Evolutionary conservation across 495 filamentous ascomycete genomes (phyloP).

Genomic region (Bathelium albidoporum): DNA sequence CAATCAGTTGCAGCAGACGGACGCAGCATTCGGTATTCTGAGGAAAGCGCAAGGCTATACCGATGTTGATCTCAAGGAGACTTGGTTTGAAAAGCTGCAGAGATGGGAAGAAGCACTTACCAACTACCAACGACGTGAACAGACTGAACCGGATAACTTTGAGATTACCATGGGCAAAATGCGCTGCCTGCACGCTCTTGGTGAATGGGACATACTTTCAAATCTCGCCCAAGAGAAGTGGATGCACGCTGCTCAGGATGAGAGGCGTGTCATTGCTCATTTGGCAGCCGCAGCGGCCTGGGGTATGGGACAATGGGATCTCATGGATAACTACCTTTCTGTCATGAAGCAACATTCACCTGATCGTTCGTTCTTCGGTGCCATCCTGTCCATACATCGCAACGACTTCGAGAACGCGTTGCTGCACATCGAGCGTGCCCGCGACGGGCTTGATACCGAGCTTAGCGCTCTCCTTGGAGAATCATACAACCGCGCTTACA

Average conservation of each 20-base stretch:
- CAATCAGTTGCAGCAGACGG: constrained; percentile 94
- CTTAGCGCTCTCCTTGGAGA: constrained; percentile 89
- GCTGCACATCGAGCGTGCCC: constrained; percentile 75
- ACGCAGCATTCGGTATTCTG: constrained; percentile 93
- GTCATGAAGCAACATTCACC: constrained; percentile 91
- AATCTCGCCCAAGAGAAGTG: constrained; percentile 84
- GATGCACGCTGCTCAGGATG: constrained; percentile 71
- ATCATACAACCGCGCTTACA: constrained; percentile 92
- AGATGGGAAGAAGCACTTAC: constrained; percentile 96
- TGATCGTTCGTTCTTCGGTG: constrained; percentile 93
- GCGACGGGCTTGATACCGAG: constrained; percentile 89
- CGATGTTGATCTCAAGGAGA: constrained; percentile 89
- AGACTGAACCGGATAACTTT: constrained; percentile 59
- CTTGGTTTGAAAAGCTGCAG: constrained; percentile 96
- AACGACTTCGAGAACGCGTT: constrained; percentile 88
- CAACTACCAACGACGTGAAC: constrained; percentile 74
- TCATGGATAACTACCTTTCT: constrained; percentile 91
- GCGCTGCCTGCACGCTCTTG: constrained; percentile 93
- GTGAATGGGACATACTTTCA: constrained; percentile 91
- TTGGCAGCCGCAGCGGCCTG: constrained; percentile 94
- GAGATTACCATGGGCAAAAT: constrained; percentile 99
- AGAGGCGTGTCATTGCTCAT: constrained; percentile 79
- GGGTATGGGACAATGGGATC: constrained; percentile 91
- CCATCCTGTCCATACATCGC: constrained; percentile 83
- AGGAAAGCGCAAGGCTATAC: constrained; percentile 89